Evolutionary conservation across 1,284 basidiomycete genomes (phyloP), one percentile per base, ranked within the genome.

Genomic region (Sanguinoderma infundibulare): DNA sequence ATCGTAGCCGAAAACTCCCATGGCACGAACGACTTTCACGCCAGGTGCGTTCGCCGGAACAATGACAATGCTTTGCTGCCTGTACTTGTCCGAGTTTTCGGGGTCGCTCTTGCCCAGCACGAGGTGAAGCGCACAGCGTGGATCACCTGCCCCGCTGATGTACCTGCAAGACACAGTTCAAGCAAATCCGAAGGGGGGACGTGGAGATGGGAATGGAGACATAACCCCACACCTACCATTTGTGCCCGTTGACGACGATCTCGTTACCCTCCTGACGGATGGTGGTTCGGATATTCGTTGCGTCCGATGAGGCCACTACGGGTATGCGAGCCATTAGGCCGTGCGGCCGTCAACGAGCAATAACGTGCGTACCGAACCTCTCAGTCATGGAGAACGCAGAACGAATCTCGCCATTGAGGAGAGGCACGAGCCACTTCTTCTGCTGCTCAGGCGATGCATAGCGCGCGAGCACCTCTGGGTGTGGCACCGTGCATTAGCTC

Each of bases 101-200:
- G 92, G 86, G 74, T 95, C 91, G 65, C 89, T 94, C 81, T 95
- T 95, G 64, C 95, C 97, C 82, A 99, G 91, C 46, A 98, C 93
- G 56, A 99, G 87, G 75, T 99, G 97, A 7, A 99, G 73, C 62
- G 86, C 87, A 67, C 90, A 93, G 60, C 97, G 85, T 49, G 95
- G 95, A 76, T 99, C 96, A 36, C 96, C 96, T 5, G 97, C 97
- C 54, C 97, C 97, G 44, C 94, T 96, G 75, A 98, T 98, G 91
- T 94, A 98, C 93, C 90, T 91, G 61, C 3, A 3, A 34, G 60
- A 28, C 61, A 57, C 8, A 50, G 20, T 24, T 60, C 55, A 32
- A 42, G 10, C 62, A 34, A 17, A 39, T 15, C 20, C 4, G 39
- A 62, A 42, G 38, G 32, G 35, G n/a, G 12, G 5, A 20, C 36